Base-by-base conservation (phyloP, 139 green algal genomes). In the Marvania coccoides region DNA sequence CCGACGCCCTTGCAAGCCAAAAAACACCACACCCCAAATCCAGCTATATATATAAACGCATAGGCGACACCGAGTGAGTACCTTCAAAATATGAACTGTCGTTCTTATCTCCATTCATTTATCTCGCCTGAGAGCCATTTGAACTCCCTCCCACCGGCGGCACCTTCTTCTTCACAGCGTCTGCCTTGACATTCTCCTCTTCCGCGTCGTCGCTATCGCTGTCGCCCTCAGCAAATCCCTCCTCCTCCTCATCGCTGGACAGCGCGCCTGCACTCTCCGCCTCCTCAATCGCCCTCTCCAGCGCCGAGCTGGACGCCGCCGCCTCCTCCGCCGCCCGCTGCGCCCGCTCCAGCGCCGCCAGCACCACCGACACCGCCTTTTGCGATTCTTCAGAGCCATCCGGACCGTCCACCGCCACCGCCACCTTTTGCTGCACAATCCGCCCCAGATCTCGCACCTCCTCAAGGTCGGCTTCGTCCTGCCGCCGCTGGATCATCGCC, bases 291-390 rank as follows among this genome's bases (percentile, higher is more conserved):
- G 61, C 63, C 8, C 28, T 38, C 51, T 76, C 69, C 29, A 76
- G 26, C 3, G 47, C 69, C 0, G 35, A 35, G 30, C 53, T 67
- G 0, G 63, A 42, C 12, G 47, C 40, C 6, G 69, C 69, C 10
- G 69, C 69, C 60, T 71, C 69, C 48, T 76, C 61, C 14, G 69
- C 69, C 9, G 69, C 69, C 1, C 31, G 47, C 51, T 76, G 61
- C 48, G 69, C 69, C 0, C 53, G 61, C 38, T 69, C 69, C 35
- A 76, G 61, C 14, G 69, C 69, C 26, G 19, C 31, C 35, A 71
- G 63, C 13, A 76, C 69, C 13, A 46, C 69, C 10, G 35, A 46
- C 5, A 58, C 54, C 10, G 69, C 57, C 23, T 65, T 59, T 31
- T 70, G 30, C 10, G 48, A 8, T 9, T 59, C 48, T 12, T 59